Evolutionary conservation across 179 eudicot genomes (phyloP).

Genomic region (Silene vulgaris): DNA sequence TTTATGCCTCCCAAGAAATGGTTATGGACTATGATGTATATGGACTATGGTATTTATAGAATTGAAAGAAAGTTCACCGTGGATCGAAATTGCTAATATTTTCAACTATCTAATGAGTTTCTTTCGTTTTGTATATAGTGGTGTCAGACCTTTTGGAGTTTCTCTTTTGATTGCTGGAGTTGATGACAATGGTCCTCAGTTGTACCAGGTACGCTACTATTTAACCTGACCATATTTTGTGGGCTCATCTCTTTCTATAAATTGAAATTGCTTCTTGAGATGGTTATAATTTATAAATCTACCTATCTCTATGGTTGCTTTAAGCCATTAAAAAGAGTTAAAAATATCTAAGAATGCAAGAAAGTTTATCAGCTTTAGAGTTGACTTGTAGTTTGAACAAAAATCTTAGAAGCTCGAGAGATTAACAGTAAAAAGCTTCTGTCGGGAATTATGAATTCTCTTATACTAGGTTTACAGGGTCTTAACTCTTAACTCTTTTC

Average conservation of each 20-base stretch:
- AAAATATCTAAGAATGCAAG: not conserved
- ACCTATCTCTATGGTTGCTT: not conserved
- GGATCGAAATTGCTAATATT: not conserved
- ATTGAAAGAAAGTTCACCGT: not conserved
- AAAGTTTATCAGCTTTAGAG: not conserved
- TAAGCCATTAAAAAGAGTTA: not conserved
- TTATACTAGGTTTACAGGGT: not conserved
- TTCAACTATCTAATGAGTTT: not conserved
- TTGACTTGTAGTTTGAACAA: not conserved
- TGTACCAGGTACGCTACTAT: slow-evolving; percentile 63
- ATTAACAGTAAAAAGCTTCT: not conserved
- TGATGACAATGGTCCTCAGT: slow-evolving; percentile 97
- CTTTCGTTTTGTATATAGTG: slow-evolving; percentile 37
- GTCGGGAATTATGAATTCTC: not conserved
- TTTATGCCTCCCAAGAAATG: not conserved
- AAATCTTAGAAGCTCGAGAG: not conserved
- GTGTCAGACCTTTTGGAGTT: slow-evolving; percentile 96
- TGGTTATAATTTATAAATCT: not conserved
- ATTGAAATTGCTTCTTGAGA: not conserved
- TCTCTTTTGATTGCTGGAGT: slow-evolving; percentile 93
- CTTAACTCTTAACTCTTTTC: not conserved
- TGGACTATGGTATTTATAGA: not conserved
- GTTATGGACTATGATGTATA: not conserved
- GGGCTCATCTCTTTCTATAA: not conserved
- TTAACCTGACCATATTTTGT: not conserved